Percentiles rank a stretch among this genome's conserved stretches.
These are phyloP conservation scores for Lipomyces yarrowii DNA, from an alignment of 1,139 yeast species.

Conservation along the genomic window DNA sequence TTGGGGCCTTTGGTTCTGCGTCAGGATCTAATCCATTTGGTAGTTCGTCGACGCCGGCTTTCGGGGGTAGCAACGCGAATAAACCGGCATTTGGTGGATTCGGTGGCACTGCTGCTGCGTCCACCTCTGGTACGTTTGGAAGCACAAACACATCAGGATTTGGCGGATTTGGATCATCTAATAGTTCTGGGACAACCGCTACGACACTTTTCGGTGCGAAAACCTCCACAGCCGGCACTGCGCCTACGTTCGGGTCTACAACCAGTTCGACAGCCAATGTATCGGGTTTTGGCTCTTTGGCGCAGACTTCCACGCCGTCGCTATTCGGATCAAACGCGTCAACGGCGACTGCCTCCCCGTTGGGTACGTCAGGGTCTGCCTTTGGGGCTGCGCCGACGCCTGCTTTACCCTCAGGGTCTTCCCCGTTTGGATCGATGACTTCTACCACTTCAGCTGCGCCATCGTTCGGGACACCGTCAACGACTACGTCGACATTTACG, in stretches of 20 bases:
- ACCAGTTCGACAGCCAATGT: slow-evolving; percentile 1
- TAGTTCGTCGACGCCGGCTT: background rate
- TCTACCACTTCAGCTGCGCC: slow-evolving; percentile 16
- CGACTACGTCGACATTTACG: slow-evolving; percentile 5
- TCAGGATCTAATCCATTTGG: background rate
- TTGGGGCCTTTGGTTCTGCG: background rate
- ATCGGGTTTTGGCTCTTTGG: background rate
- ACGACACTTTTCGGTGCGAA: background rate
- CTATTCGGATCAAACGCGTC: slow-evolving; percentile 12
- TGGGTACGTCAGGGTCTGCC: slow-evolving; percentile 2
- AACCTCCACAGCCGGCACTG: slow-evolving; percentile 1
- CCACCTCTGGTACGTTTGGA: slow-evolving; percentile 2
- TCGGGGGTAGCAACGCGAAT: background rate
- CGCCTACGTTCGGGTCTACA: slow-evolving; percentile 8
- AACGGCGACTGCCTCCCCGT: slow-evolving; percentile 1
- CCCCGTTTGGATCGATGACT: slow-evolving; percentile 11
- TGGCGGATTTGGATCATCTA: slow-evolving; percentile 4
- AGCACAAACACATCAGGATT: slow-evolving; percentile 3
- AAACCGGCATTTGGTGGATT: background rate
- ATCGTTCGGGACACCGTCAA: background rate
- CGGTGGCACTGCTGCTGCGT: background rate
- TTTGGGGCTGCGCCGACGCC: slow-evolving; percentile 2
- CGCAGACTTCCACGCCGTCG: slow-evolving; percentile 5
- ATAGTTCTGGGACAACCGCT: background rate
- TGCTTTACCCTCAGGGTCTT: slow-evolving; percentile 1